Conservation (phyloP, 108 stramenopile species). For the Chaetoceros muelleri region DNA sequence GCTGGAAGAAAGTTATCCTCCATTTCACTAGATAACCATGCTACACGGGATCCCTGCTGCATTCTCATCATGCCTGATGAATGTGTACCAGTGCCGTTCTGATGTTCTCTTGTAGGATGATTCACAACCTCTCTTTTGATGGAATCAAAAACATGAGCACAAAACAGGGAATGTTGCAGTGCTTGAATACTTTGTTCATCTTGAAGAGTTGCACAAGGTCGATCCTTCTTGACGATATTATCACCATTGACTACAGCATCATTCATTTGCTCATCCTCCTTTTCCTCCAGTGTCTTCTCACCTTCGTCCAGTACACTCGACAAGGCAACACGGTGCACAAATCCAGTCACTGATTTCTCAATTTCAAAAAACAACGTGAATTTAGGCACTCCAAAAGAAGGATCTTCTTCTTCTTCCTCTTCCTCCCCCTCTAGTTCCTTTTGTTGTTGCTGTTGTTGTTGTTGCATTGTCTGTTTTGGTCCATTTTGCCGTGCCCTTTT, state of each 20-base stretch:
- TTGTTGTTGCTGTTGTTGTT: too few relatives aligned
- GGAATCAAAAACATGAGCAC: constrained; percentile 79
- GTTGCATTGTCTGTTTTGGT: too few relatives aligned
- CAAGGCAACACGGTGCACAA: constrained; percentile 46
- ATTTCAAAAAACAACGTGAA: constrained; percentile 63
- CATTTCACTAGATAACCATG: constrained; percentile 68
- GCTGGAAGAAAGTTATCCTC: constrained; percentile 74
- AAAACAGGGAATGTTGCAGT: constrained; percentile 80
- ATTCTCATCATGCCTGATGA: too few relatives aligned
- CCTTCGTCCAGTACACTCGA: constrained; percentile 30
- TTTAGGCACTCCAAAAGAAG: too few relatives aligned
- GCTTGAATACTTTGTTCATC: constrained; percentile 64
- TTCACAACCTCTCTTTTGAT: constrained; percentile 63
- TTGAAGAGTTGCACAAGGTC: too few relatives aligned
- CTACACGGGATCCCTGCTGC: too few relatives aligned
- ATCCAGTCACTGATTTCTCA: constrained; percentile 69
- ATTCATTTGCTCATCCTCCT: background rate
- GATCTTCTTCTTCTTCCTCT: too few relatives aligned
- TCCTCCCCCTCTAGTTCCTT: too few relatives aligned
- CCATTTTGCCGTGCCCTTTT: too few relatives aligned
- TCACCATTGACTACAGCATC: background rate
- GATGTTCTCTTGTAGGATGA: too few relatives aligned
- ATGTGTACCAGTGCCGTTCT: too few relatives aligned
- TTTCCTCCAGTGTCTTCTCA: background rate
- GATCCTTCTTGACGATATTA: background rate